A percentile compares a stretch with the other conserved stretches of the same genome.
Evolutionary conservation across 352 stramenopile species (phyloP).

Genomic region (Pythium aphanidermatum): DNA sequence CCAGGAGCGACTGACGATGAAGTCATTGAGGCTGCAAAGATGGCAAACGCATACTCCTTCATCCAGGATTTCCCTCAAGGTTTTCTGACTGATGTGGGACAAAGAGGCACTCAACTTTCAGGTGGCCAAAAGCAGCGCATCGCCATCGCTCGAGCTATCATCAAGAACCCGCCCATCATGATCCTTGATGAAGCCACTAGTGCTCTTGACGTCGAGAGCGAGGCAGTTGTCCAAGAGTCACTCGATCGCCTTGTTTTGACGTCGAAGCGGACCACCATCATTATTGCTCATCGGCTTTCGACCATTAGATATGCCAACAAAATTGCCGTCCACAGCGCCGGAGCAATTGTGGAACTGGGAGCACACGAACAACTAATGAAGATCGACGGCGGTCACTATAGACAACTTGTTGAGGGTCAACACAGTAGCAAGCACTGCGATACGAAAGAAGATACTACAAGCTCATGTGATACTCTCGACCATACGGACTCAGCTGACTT

Average conservation of each 20-base stretch:
- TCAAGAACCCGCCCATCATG: slow-evolving; percentile 86
- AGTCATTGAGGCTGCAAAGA: slow-evolving; percentile 53
- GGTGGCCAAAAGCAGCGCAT: slow-evolving; percentile 93
- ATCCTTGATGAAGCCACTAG: slow-evolving; percentile 90
- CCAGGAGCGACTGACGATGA: slow-evolving; percentile 59
- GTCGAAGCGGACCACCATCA: slow-evolving; percentile 82
- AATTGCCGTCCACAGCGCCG: slow-evolving; percentile 93
- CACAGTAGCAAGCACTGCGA: neutral
- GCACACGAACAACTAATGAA: slow-evolving; percentile 90
- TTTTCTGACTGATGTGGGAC: slow-evolving; percentile 87
- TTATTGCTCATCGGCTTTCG: slow-evolving; percentile 92
- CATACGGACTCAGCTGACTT: neutral
- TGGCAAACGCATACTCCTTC: slow-evolving; percentile 90
- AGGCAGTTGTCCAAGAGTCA: slow-evolving; percentile 77
- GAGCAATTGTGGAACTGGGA: slow-evolving; percentile 89
- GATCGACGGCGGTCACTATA: slow-evolving; percentile 39
- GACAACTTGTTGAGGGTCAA: slow-evolving; percentile 28
- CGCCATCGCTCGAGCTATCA: slow-evolving; percentile 88
- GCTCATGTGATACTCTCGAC: neutral
- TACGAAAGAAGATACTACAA: neutral
- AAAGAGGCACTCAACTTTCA: slow-evolving; percentile 80
- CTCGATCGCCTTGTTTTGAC: slow-evolving; percentile 48
- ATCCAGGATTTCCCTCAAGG: slow-evolving; percentile 86
- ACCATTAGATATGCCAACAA: slow-evolving; percentile 92
- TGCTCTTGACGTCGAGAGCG: slow-evolving; percentile 77